A percentile compares a stretch with the other conserved stretches of the same genome.
Evolutionary conservation across 2,329 filamentous ascomycete genomes (phyloP).

Genomic region (Capronia americana): DNA sequence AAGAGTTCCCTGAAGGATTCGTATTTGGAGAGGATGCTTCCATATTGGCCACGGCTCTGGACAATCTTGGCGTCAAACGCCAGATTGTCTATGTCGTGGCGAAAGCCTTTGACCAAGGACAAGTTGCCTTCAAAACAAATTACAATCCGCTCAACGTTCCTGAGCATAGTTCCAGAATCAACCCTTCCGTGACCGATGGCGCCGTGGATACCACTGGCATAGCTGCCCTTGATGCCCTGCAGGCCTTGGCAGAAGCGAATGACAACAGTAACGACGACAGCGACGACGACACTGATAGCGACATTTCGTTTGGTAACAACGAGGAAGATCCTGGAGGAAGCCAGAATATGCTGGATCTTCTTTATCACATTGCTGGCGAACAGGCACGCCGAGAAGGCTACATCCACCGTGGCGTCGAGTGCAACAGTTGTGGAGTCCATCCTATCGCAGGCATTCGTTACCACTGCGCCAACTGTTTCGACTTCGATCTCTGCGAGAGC

Average conservation of each 20-base stretch:
- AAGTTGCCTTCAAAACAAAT: slow-evolving; percentile 13
- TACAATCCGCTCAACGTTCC: slow-evolving; percentile 23
- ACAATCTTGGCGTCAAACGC: slow-evolving; percentile 19
- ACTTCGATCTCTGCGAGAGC: slow-evolving; percentile 93
- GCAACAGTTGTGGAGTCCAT: slow-evolving; percentile 84
- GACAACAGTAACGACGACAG: slow-evolving; percentile 32
- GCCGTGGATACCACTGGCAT: slow-evolving; percentile 21
- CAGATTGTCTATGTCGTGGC: slow-evolving; percentile 24
- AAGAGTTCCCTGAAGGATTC: slow-evolving; percentile 37
- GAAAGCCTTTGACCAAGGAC: slow-evolving; percentile 26
- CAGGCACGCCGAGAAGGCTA: slow-evolving; percentile 87
- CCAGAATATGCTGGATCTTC: slow-evolving; percentile 80
- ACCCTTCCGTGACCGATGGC: slow-evolving; percentile 23
- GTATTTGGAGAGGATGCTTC: slow-evolving; percentile 34
- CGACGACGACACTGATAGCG: slow-evolving; percentile 53
- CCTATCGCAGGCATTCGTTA: slow-evolving; percentile 93
- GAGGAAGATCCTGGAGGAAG: slow-evolving; percentile 57
- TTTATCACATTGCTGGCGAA: slow-evolving; percentile 93
- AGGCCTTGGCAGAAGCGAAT: slow-evolving; percentile 41
- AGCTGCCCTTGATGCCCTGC: slow-evolving; percentile 27
- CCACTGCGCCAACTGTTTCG: slow-evolving; percentile 91
- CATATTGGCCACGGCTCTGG: slow-evolving; percentile 22
- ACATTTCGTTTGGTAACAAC: slow-evolving; percentile 50
- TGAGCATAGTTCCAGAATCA: slow-evolving; percentile 1
- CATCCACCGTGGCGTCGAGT: slow-evolving; percentile 89